Percentiles rank a stretch among this genome's conserved stretches.
phyloP scores from a whole-genome alignment of 2,329 filamentous ascomycete genomes.

The Clonostachys byssicola region DNA sequence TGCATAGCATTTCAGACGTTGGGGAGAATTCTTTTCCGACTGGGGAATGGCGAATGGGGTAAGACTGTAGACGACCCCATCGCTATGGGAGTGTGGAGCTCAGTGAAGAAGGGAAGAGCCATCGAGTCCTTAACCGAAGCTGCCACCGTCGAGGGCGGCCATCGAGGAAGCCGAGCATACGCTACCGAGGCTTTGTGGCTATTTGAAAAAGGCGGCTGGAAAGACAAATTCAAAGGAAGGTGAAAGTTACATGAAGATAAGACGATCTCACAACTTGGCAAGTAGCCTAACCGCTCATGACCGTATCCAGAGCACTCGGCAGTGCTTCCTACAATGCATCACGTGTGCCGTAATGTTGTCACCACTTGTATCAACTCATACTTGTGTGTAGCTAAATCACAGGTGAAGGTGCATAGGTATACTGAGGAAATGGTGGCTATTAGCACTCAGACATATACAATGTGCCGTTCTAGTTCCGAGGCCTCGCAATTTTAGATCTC shows the following conservation, averaged over 20 bases:
- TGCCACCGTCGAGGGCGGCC: constrained; percentile 62
- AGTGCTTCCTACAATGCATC: too few relatives aligned
- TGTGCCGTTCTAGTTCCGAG: too few relatives aligned
- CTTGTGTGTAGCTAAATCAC: too few relatives aligned
- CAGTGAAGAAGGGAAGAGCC: constrained; percentile 71
- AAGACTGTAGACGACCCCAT: constrained; percentile 53
- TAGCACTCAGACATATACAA: too few relatives aligned
- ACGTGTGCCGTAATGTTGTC: too few relatives aligned
- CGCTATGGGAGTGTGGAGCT: constrained; percentile 78
- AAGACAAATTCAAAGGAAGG: constrained; percentile 54
- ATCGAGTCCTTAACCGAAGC: constrained; percentile 75
- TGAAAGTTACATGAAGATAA: constrained; percentile 15
- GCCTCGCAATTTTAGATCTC: too few relatives aligned
- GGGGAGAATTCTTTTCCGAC: constrained; percentile 76
- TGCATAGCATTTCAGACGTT: constrained; percentile 91
- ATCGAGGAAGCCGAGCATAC: constrained; percentile 78
- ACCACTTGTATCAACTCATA: too few relatives aligned
- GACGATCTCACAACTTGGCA: too few relatives aligned
- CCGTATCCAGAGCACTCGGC: too few relatives aligned
- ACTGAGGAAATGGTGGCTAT: too few relatives aligned
- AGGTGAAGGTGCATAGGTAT: too few relatives aligned
- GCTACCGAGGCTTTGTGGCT: constrained; percentile 89
- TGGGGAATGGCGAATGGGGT: constrained; percentile 71
- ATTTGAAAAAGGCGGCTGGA: constrained; percentile 70
- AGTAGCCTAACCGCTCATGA: too few relatives aligned